These are phyloP conservation scores for Candida insectalens DNA, from an alignment of 805 yeast species.

Conservation along the genomic window DNA sequence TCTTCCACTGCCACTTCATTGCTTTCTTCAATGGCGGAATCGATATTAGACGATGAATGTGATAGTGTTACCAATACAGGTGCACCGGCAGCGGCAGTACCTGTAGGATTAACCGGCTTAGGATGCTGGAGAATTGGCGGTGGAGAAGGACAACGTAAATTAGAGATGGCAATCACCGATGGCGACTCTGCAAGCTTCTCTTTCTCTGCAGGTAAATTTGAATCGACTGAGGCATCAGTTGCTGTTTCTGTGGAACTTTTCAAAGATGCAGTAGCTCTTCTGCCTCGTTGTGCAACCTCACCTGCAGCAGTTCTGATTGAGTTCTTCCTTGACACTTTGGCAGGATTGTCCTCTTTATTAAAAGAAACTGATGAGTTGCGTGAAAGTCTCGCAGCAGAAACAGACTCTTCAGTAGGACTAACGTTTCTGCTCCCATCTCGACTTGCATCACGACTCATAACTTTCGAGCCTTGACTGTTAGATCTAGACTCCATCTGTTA, in stretches of 20 bases:
- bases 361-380: conserved; percentile 8
- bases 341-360: conserved; percentile 8
- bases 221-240: neutral
- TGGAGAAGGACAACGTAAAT: conserved; percentile 60
- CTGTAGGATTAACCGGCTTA: conserved; percentile 9
- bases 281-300: conserved; percentile 1
- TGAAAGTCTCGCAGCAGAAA: neutral
- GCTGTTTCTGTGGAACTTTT: neutral
- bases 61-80: too few relatives aligned
- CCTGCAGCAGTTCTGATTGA: conserved; percentile 7
- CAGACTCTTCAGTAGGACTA: neutral
- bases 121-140: conserved; percentile 48
- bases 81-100: neutral
- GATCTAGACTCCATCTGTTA: too few relatives aligned
- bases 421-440: neutral
- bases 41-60: neutral
- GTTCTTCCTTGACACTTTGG: conserved; percentile 12
- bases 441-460: neutral
- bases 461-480: too few relatives aligned
- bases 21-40: neutral
- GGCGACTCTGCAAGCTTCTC: conserved; percentile 27
- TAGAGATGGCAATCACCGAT: conserved; percentile 47
- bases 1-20: neutral
- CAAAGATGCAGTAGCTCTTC: neutral
- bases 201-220: conserved; percentile 4